Evolutionary conservation across 179 eudicot species (phyloP), one percentile per base, ranked within the genome.

Genomic region (Camellia oleifera): DNA sequence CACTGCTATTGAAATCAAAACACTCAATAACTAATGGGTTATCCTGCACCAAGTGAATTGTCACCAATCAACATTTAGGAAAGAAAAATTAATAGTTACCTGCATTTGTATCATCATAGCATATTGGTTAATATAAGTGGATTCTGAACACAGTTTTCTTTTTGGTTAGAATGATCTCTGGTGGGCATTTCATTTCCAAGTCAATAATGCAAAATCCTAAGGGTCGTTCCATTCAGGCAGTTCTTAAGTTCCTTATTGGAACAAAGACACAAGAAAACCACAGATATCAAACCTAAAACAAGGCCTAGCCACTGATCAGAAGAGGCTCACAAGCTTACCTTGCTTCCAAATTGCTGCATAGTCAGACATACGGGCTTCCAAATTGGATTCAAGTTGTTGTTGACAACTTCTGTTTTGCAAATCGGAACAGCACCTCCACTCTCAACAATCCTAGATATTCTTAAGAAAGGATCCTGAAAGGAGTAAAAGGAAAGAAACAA

Each of bases 331-430:
- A 83, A 23, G 70, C 89, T 86, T 82, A 84, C 99, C 94, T 92
- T 96, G 91, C 93, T 94, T 32, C 82, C 93, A 84, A 83, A 94
- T 67, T 94, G 98, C 81, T 92, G 97, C 79, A 88, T 88, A 42
- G 91, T 91, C 67, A 96, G 82, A 80, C 89, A 85, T 62, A 94
- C 76, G 11, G 96, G 98, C 84, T 86, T 90, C 98, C 98, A 96
- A 20, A 77, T 74, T 68, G 99, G 99, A 85, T 91, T 91, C 87
- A 96, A 88, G 89, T 94, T 94, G 85, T 96, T 88, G 83, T 89
- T 83, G 77, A 94, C 84, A 32, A 89, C 97, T 86, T 94, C 99
- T 40, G 99, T 94, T 89, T 94, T 96, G 85, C 94, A 94, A 78
- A 96, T 86, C 18, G 97, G 97, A 76, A 96, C 81, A 76, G 83